Percentiles rank a stretch among this genome's conserved stretches.
These are phyloP conservation scores for Albophoma yamanashiensis DNA, from an alignment of 2,329 filamentous ascomycete species.

Conservation along the genomic window DNA sequence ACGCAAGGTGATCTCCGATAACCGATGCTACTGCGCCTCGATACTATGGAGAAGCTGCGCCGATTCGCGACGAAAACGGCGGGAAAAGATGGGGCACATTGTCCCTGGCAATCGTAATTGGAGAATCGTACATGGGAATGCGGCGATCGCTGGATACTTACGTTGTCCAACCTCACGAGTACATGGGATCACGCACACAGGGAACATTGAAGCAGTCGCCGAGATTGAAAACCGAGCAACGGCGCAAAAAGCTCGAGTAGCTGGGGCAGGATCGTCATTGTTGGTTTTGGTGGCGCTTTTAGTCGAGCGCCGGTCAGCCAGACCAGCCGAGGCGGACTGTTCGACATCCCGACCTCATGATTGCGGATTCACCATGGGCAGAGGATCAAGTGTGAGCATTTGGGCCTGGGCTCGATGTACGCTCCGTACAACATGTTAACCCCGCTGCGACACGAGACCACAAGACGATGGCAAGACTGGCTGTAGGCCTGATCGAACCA, in stretches of 20 bases:
- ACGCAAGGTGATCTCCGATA: neutral
- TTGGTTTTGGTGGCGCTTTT: neutral
- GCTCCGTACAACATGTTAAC: neutral
- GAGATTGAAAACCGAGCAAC: neutral
- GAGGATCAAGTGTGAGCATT: too few species aligned
- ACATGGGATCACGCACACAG: neutral
- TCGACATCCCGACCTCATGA: too few species aligned
- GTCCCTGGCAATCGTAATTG: neutral
- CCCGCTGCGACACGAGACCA: neutral
- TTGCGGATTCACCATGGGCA: too few species aligned
- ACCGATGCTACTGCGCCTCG: neutral
- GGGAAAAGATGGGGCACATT: neutral
- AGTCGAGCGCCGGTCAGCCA: neutral
- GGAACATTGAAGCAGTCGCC: neutral
- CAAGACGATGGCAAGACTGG: neutral
- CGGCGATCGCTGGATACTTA: too few species aligned
- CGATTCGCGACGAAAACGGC: neutral
- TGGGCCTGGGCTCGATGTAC: neutral
- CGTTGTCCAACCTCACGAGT: neutral
- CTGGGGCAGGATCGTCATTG: neutral
- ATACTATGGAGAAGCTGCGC: neutral
- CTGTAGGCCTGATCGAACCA: too few species aligned
- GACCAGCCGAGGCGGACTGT: neutral
- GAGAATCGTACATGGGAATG: too few species aligned
- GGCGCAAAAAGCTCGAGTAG: neutral